These are phyloP conservation scores for Hibiscus tridactylites DNA, from an alignment of 345 rosid species.

Conservation along the genomic window DNA sequence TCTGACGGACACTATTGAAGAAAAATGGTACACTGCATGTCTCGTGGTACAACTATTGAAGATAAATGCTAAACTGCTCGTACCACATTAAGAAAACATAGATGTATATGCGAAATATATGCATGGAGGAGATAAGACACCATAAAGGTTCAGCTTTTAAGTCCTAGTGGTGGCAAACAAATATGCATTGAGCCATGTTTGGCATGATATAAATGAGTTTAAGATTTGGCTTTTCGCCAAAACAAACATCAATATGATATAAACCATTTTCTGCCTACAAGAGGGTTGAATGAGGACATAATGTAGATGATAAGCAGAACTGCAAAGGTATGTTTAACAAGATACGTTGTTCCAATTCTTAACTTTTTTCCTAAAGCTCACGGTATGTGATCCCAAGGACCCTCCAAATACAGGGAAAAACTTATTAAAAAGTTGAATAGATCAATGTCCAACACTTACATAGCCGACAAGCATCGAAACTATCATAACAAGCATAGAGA, in stretches of 20 bases:
- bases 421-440: neutral
- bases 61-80: neutral
- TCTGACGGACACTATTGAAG: neutral
- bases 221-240: neutral
- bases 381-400: neutral
- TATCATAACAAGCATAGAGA: neutral
- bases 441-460: neutral
- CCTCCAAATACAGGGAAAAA: neutral
- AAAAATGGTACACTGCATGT: neutral
- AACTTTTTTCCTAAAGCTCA: neutral
- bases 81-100: neutral
- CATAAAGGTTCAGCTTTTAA: neutral
- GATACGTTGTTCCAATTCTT: neutral
- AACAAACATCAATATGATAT: neutral
- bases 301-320: neutral
- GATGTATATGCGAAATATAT: neutral
- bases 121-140: neutral
- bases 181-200: neutral
- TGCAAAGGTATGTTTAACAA: constrained; percentile 1
- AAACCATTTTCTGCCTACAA: neutral
- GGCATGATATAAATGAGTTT: neutral
- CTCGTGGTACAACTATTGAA: neutral
- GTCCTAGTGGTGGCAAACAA: neutral
- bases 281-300: neutral
- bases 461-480: neutral